These are phyloP conservation scores for Mollisia scopiformis DNA, from an alignment of 2,329 filamentous ascomycete genomes.

Conservation along the genomic window DNA sequence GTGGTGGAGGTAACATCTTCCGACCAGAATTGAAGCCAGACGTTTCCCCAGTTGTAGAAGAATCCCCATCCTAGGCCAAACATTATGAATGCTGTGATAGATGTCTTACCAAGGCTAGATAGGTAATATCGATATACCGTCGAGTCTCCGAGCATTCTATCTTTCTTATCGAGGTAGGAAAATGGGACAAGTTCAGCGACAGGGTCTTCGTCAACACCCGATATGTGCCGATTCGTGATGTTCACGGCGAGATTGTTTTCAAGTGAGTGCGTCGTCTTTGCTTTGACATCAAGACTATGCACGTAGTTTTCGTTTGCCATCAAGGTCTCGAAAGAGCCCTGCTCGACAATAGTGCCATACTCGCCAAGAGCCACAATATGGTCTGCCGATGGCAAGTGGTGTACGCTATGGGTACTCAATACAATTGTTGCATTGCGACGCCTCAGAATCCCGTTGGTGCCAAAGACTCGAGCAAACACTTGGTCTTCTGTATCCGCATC, in stretches of 20 bases:
- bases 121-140: slow-evolving; percentile 30
- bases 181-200: not conserved
- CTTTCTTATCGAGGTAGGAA: slow-evolving; percentile 4
- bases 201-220: not conserved
- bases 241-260: not conserved
- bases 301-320: slow-evolving; percentile 21
- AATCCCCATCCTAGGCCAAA: slow-evolving; percentile 24
- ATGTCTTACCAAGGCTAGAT: not conserved
- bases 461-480: slow-evolving; percentile 22
- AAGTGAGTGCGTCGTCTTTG: not conserved
- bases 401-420: slow-evolving; percentile 37
- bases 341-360: slow-evolving; percentile 40
- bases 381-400: slow-evolving; percentile 40
- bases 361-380: slow-evolving; percentile 41
- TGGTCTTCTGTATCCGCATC: slow-evolving; percentile 28
- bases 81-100: not conserved
- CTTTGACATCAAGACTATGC: slow-evolving; percentile 32
- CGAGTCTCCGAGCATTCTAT: slow-evolving; percentile 11
- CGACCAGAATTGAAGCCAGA: slow-evolving; percentile 32
- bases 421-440: slow-evolving; percentile 38
- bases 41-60: slow-evolving; percentile 23
- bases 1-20: slow-evolving; percentile 24
- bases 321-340: slow-evolving; percentile 39
- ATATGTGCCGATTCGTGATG: not conserved
- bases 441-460: slow-evolving; percentile 12